These are phyloP conservation scores for Triticum monococcum DNA, from an alignment of 176 grass and related monocot genomes.

Conservation along the genomic window DNA sequence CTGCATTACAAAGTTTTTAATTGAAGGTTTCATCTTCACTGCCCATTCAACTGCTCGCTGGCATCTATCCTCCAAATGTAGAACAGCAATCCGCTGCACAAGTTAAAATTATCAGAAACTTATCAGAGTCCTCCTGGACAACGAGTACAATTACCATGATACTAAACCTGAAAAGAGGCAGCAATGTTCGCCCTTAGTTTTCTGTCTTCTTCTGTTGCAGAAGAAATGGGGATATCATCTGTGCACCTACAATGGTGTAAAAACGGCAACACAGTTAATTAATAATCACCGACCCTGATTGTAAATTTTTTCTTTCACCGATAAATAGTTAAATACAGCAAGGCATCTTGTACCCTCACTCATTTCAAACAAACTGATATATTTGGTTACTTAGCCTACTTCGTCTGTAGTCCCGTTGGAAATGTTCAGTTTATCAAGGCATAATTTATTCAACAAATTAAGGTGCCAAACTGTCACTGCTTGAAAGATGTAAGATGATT, in stretches of 20 bases:
- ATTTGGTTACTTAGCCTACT: not conserved
- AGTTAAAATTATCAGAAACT: constrained; percentile 25
- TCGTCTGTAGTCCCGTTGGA: not conserved
- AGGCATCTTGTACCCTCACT: not conserved
- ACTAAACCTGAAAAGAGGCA: constrained; percentile 91
- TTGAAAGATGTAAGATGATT: not conserved
- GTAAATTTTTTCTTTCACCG: not conserved
- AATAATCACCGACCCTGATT: not conserved
- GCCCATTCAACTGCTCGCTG: constrained; percentile 97
- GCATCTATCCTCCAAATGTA: constrained; percentile 98
- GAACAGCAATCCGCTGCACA: constrained; percentile 79
- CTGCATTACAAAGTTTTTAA: constrained; percentile 80
- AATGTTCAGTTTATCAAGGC: not conserved
- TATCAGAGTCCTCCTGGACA: not conserved
- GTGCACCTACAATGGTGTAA: constrained; percentile 43
- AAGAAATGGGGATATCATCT: constrained; percentile 60
- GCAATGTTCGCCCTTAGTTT: constrained; percentile 76
- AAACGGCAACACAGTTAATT: constrained; percentile 23
- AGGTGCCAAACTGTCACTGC: not conserved
- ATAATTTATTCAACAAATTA: not conserved
- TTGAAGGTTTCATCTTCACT: constrained; percentile 86
- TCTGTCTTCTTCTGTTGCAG: constrained; percentile 62
- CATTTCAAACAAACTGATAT: not conserved
- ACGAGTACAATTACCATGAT: not conserved
- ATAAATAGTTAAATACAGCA: not conserved